These are phyloP conservation scores for Coniferiporia weirii DNA, from an alignment of 1,284 basidiomycete species.

Conservation along the genomic window DNA sequence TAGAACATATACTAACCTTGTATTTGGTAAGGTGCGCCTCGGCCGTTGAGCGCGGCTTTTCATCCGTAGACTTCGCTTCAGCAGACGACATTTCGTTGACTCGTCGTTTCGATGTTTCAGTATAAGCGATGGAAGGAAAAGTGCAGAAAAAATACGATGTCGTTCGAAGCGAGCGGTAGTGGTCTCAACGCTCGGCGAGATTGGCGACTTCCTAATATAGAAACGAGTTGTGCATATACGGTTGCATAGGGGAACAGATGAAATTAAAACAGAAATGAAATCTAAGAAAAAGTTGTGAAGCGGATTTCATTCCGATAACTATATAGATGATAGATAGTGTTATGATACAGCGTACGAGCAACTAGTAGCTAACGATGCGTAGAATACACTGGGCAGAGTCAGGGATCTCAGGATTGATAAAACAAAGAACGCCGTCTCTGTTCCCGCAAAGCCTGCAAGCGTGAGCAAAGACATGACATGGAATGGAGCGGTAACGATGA, in stretches of 20 bases:
- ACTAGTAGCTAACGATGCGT: background rate
- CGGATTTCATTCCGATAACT: background rate
- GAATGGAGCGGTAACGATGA: background rate
- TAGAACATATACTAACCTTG: constrained; percentile 47
- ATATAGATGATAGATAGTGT: background rate
- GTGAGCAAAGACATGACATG: background rate
- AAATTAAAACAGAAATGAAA: too few species aligned
- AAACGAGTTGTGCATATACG: too few species aligned
- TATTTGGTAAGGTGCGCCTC: constrained; percentile 80
- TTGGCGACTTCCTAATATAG: too few species aligned
- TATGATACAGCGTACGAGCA: background rate
- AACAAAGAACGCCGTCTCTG: background rate
- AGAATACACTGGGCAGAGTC: background rate
- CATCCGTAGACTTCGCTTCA: constrained; percentile 34
- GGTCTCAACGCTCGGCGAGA: too few species aligned
- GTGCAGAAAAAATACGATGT: background rate
- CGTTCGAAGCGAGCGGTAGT: background rate
- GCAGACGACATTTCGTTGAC: constrained; percentile 9
- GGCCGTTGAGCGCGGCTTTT: constrained; percentile 45
- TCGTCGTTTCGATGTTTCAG: background rate
- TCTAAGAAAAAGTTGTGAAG: too few species aligned
- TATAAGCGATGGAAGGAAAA: background rate
- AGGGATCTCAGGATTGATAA: background rate
- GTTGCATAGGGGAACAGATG: too few species aligned
- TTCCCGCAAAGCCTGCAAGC: background rate